Base-by-base conservation (phyloP, 176 grass and related monocot species). In the Bromus sterilis region DNA sequence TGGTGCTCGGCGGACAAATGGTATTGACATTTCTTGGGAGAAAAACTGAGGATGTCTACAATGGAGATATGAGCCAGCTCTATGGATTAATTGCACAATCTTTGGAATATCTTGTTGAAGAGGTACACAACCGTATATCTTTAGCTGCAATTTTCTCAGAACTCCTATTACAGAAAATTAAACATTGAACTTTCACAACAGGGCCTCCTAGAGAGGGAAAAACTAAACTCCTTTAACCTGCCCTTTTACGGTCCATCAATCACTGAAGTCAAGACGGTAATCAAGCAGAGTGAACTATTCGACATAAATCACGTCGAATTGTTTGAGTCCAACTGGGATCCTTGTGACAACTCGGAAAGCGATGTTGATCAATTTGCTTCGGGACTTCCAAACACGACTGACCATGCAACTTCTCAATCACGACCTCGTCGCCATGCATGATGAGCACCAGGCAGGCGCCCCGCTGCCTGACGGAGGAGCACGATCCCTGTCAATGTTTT, bases 291-390 rank as follows among this genome's bases (percentile, higher is more conserved):
- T 31, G 42, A 40, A 6, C 13, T 82, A 10, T 93, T 90, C 12
- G 75, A 90, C 23, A 66, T 90, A 8, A 21, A 57, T 7, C 56
- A 61, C 2, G 6, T 74, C 1, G 11, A 84, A 29, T 32, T 70
- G 12, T 77, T 89, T 4, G 66, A 88, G 35, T 76, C 59, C n/a
- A 88, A 87, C 33, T 80, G 68, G 84, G 87, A 89, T 37, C 79
- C 75, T 4, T 56, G 56, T 3, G 84, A 87, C 36, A 21, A 83
- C 57, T 74, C 56, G 4, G n/a, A 65, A 28, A 59, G 59, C 11
- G 62, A 36, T n/a, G n/a, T n/a, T n/a, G n/a, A n/a, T n/a, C n/a
- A n/a, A n/a, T n/a, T n/a, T n/a, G n/a, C n/a, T n/a, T n/a, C n/a
- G n/a, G n/a, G n/a, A n/a, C n/a, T n/a, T n/a, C n/a, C n/a, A n/a